phyloP scores from a whole-genome alignment of 768 basidiomycete genomes.

The Dioszegia aurantiaca region DNA sequence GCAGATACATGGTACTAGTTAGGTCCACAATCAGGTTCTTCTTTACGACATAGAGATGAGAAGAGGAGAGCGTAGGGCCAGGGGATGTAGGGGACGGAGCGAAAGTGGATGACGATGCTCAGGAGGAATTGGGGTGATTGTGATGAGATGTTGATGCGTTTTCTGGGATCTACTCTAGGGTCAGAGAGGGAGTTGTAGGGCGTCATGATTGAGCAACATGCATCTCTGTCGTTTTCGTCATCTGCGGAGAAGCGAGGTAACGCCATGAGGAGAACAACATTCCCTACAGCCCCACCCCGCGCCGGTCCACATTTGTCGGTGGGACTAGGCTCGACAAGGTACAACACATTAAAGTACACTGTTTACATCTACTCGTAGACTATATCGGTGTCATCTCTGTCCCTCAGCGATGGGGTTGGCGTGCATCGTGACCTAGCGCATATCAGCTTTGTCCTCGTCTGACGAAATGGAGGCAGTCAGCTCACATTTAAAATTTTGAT shows the following conservation, averaged over 20 bases:
- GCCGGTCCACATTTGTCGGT: too few species aligned
- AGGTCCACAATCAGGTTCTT: background rate
- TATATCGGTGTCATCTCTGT: slow-evolving; percentile 10
- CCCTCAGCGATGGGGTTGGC: slow-evolving; percentile 91
- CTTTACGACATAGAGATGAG: slow-evolving; percentile 1
- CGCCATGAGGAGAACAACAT: too few species aligned
- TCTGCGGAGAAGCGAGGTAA: too few species aligned
- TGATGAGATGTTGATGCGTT: background rate
- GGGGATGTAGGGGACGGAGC: background rate
- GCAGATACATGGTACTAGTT: slow-evolving; percentile 30
- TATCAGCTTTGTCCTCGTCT: background rate
- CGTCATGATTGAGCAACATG: too few species aligned
- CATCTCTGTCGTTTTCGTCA: too few species aligned
- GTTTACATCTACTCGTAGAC: slow-evolving; percentile 3
- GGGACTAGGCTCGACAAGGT: too few species aligned
- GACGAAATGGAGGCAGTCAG: background rate
- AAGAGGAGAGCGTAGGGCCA: background rate
- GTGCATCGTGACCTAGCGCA: slow-evolving; percentile 64
- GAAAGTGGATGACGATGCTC: slow-evolving; percentile 2
- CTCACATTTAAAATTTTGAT: slow-evolving; percentile 78
- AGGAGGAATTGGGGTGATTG: too few species aligned
- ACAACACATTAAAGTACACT: too few species aligned
- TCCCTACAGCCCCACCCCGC: too few species aligned
- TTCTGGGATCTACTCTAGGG: background rate
- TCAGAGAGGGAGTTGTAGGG: too few species aligned